These are phyloP conservation scores for Papiliotrema laurentii DNA, from an alignment of 1,284 basidiomycete species.

Conservation along the genomic window DNA sequence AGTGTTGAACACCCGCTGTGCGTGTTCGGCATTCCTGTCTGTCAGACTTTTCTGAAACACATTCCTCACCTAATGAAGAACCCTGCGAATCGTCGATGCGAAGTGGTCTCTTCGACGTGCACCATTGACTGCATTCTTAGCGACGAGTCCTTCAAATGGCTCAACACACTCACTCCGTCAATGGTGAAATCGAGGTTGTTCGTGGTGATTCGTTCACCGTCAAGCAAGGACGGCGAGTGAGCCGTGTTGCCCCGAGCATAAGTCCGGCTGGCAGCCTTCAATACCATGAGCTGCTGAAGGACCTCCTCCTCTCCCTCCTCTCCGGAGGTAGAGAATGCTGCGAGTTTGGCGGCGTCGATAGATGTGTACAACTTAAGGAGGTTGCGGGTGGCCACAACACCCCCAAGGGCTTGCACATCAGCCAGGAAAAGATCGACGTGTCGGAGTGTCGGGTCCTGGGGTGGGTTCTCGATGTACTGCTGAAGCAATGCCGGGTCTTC, in stretches of 20 bases:
- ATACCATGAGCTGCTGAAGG: conserved; percentile 92
- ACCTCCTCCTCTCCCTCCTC: conserved; percentile 72
- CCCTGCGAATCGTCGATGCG: conserved; percentile 86
- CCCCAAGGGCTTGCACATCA: conserved; percentile 69
- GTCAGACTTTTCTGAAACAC: neutral
- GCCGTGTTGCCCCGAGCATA: conserved; percentile 63
- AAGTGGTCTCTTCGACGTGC: conserved; percentile 88
- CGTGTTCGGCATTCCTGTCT: conserved; percentile 73
- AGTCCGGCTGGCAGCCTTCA: conserved; percentile 69
- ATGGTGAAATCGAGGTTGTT: conserved; percentile 95
- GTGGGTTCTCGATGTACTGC: conserved; percentile 53
- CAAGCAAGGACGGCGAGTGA: conserved; percentile 55
- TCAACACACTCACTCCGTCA: conserved; percentile 62
- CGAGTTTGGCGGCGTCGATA: conserved; percentile 84
- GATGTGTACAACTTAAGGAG: conserved; percentile 95
- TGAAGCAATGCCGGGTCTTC: conserved; percentile 69
- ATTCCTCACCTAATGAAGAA: conserved; percentile 67
- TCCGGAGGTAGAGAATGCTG: conserved; percentile 76
- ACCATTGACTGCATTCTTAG: conserved; percentile 70
- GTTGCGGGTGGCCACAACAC: conserved; percentile 79
- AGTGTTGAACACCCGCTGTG: conserved; percentile 75
- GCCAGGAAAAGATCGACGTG: conserved; percentile 76
- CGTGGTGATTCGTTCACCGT: conserved; percentile 80
- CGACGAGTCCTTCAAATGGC: neutral
- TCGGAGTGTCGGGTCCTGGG: conserved; percentile 72